phyloP scores from a whole-genome alignment of 75 land plant species.

The Sequoiadendron giganteum region DNA sequence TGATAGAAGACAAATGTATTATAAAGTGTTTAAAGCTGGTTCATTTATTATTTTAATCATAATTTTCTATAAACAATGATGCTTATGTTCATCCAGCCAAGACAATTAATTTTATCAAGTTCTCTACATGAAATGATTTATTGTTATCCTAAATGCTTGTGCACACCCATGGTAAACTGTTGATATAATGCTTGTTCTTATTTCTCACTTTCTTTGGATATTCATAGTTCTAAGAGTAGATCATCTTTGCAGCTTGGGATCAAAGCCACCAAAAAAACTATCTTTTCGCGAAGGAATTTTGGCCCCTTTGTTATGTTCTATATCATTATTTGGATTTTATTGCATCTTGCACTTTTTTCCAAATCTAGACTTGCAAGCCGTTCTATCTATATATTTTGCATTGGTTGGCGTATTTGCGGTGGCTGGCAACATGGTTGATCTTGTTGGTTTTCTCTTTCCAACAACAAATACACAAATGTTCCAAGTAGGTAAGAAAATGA shows the following conservation, averaged over 20 bases:
- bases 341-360: conserved; percentile 48
- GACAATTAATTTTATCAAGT: neutral
- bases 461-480: conserved; percentile 17
- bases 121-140: conserved; percentile 5
- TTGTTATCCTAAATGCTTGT: neutral
- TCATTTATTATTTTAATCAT: neutral
- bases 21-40: neutral
- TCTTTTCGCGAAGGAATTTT: conserved; percentile 45
- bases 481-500: conserved; percentile 27
- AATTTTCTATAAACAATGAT: neutral
- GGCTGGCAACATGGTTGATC: conserved; percentile 35
- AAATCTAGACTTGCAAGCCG: conserved; percentile 36
- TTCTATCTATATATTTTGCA: conserved; percentile 36
- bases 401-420: conserved; percentile 48
- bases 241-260: conserved; percentile 34
- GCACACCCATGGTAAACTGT: neutral
- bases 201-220: conserved; percentile 1
- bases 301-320: conserved; percentile 35
- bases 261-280: conserved; percentile 37
- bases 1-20: neutral
- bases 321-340: conserved; percentile 50
- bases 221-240: neutral
- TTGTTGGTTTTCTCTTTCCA: conserved; percentile 34
- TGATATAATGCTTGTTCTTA: neutral
- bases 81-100: neutral